These are phyloP conservation scores for Sicyos baderoa DNA, from an alignment of 306 rosid genomes.

Conservation along the genomic window DNA sequence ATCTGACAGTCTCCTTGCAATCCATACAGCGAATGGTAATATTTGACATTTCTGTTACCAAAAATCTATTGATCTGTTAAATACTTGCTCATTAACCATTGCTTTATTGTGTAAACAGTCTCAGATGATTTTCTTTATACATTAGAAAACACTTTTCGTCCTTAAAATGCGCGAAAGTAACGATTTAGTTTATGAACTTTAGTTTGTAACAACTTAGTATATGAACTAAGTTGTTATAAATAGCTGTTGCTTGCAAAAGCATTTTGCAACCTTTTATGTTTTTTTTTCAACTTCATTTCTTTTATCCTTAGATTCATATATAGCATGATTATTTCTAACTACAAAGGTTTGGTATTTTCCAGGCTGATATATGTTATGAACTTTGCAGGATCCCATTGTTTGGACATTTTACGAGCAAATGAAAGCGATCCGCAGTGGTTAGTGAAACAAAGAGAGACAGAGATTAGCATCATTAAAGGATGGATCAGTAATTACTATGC, in stretches of 20 bases:
- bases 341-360: neutral
- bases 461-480: constrained; percentile 27
- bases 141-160: too few species aligned
- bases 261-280: neutral
- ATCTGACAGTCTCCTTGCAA: constrained; percentile 17
- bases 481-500: constrained; percentile 37
- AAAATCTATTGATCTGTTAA: neutral
- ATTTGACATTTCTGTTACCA: neutral
- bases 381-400: constrained; percentile 47
- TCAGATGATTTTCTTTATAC: neutral
- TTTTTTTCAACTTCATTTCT: neutral
- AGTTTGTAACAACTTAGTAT: too few species aligned
- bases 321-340: neutral
- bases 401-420: constrained; percentile 29
- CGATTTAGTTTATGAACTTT: too few species aligned
- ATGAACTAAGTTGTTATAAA: too few species aligned
- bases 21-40: constrained; percentile 15
- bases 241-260: too few species aligned
- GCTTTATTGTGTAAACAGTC: neutral
- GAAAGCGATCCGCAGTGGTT: constrained; percentile 42
- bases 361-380: neutral
- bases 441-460: constrained; percentile 31
- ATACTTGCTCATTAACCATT: neutral
- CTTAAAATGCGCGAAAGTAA: too few species aligned
- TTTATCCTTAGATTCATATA: neutral